Conservation (phyloP, 2,329 filamentous ascomycete species). For the Cladosporium sphaerospermum region DNA sequence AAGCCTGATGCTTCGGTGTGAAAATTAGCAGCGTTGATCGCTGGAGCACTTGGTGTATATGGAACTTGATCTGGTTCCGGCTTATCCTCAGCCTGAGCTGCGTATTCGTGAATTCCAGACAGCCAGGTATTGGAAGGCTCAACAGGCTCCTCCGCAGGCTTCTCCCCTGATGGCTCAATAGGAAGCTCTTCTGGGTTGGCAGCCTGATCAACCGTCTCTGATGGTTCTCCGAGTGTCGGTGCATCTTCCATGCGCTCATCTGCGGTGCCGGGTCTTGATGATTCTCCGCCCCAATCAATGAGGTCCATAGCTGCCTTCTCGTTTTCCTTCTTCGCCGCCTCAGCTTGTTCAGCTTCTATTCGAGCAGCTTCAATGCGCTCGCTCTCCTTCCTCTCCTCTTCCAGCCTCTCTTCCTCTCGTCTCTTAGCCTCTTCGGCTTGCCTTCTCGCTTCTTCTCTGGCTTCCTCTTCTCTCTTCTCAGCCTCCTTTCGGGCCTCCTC, state of each 20-base stretch:
- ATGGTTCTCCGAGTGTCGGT: not conserved
- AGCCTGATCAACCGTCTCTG: not conserved
- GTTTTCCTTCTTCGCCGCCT: slow-evolving; percentile 4
- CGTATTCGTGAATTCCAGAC: slow-evolving; percentile 40
- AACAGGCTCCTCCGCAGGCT: not conserved
- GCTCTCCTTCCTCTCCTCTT: slow-evolving; percentile 20
- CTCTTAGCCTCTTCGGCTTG: slow-evolving; percentile 11
- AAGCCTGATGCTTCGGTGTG: not conserved
- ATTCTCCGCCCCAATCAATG: slow-evolving; percentile 6
- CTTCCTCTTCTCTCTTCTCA: not conserved
- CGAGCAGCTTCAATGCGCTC: slow-evolving; percentile 13
- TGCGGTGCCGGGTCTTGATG: slow-evolving; percentile 6
- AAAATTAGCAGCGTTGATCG: slow-evolving; percentile 10
- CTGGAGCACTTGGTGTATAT: slow-evolving; percentile 17
- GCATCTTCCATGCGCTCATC: slow-evolving; percentile 4
- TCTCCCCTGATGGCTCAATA: not conserved
- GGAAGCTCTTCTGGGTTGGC: not conserved
- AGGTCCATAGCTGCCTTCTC: slow-evolving; percentile 5
- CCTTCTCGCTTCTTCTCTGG: slow-evolving; percentile 2
- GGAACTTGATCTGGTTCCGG: not conserved
- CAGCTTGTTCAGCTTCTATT: slow-evolving; percentile 8
- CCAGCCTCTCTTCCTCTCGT: slow-evolving; percentile 17
- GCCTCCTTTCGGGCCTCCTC: slow-evolving; percentile 9
- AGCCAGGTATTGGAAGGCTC: slow-evolving; percentile 31
- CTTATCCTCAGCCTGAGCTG: not conserved